Conservation (phyloP, 768 basidiomycete genomes). For the Agaricus blazei region DNA sequence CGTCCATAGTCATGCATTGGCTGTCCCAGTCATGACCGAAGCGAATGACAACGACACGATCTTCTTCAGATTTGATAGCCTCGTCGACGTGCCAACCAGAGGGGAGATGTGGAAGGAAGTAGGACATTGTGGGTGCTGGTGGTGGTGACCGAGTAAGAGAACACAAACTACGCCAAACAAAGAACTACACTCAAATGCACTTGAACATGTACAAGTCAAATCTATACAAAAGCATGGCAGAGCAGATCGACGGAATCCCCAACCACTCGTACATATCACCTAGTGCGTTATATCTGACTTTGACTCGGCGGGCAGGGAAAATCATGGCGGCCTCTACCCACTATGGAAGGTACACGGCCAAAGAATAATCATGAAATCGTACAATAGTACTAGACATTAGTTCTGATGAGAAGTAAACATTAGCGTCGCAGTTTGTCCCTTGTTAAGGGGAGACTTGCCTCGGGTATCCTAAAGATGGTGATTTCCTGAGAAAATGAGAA, state of each 20-base stretch:
- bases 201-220: too few relatives aligned
- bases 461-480: constrained; percentile 15
- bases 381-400: constrained; percentile 2
- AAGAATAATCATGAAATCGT: not conserved
- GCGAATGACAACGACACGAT: constrained; percentile 88
- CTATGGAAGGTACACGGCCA: not conserved
- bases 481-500: constrained; percentile 7
- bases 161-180: too few relatives aligned
- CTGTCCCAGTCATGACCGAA: constrained; percentile 94
- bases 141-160: too few relatives aligned
- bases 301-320: too few relatives aligned
- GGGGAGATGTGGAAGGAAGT: constrained; percentile 83
- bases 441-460: not conserved
- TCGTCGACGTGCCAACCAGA: constrained; percentile 99
- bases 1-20: constrained; percentile 99
- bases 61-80: constrained; percentile 97
- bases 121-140: constrained; percentile 54
- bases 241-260: too few relatives aligned
- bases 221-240: too few relatives aligned
- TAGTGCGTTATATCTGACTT: too few relatives aligned
- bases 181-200: not conserved
- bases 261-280: too few relatives aligned
- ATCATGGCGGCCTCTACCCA: too few relatives aligned
- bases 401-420: not conserved
- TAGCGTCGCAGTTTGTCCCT: not conserved